Evolutionary conservation across 2,329 filamentous ascomycete genomes (phyloP).

Genomic region (Arthrobotrys sinensis): DNA sequence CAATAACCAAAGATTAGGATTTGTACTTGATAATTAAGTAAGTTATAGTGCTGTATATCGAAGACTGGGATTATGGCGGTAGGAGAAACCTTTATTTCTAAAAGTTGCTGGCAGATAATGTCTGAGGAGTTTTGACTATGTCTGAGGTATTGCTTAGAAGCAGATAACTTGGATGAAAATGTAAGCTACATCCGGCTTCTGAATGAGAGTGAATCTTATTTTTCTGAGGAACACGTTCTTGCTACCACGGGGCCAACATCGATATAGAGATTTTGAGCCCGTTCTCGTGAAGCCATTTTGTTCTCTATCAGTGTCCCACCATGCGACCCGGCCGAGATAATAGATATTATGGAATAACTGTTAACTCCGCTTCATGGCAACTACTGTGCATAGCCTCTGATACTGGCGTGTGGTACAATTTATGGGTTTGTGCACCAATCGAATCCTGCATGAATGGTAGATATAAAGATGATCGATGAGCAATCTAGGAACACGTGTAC

Average conservation of each 20-base stretch:
- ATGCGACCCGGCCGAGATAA: background rate
- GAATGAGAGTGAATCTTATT: background rate
- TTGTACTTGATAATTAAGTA: background rate
- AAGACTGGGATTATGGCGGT: no score
- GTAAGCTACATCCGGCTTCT: no score
- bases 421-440: background rate
- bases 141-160: no score
- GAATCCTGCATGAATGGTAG: background rate
- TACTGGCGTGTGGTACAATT: background rate
- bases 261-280: conserved; percentile 12
- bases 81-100: no score
- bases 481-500: background rate
- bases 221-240: background rate
- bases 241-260: background rate
- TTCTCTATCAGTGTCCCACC: background rate
- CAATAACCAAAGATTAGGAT: background rate
- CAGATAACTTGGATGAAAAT: no score
- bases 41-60: no score
- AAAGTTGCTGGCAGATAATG: no score
- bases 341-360: background rate
- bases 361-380: conserved; percentile 6
- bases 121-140: no score
- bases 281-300: conserved; percentile 1
- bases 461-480: conserved; percentile 12
- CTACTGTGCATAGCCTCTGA: background rate